Percentiles rank a stretch among this genome's conserved stretches.
Conservation (phyloP, 2,329 filamentous ascomycete species). For the Rasamsonia emersonii region DNA sequence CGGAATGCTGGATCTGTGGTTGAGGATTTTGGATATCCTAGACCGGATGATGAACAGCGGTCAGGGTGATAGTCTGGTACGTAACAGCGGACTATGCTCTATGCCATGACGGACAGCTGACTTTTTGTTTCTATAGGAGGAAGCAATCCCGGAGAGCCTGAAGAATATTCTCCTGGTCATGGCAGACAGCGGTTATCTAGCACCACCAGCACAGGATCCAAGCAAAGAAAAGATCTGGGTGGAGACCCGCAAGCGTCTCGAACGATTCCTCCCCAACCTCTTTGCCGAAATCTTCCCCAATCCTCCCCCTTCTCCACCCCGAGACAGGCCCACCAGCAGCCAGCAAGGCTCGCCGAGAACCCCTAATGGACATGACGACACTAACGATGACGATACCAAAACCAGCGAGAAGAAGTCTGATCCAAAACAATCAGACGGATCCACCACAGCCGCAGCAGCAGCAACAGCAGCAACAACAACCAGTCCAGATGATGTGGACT, state of each 20-base stretch:
- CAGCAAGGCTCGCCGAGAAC: too few species aligned
- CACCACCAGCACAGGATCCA: conserved; percentile 52
- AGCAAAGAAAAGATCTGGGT: conserved; percentile 48
- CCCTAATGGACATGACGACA: too few species aligned
- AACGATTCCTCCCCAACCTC: conserved; percentile 52
- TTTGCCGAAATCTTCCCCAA: conserved; percentile 51
- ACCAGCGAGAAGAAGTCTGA: too few species aligned
- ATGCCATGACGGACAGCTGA: conserved; percentile 1
- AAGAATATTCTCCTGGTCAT: conserved; percentile 97
- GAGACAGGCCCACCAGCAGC: conserved; percentile 6
- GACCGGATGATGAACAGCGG: conserved; percentile 94
- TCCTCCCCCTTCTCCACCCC: conserved; percentile 11
- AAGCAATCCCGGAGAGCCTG: conserved; percentile 87
- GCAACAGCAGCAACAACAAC: not conserved
- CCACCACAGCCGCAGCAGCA: not conserved
- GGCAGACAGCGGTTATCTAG: conserved; percentile 77
- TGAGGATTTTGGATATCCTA: conserved; percentile 87
- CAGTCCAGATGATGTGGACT: conserved; percentile 6
- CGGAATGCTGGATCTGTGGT: conserved; percentile 84
- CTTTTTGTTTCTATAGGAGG: conserved; percentile 52
- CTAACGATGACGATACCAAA: too few species aligned
- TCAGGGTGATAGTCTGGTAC: conserved; percentile 77
- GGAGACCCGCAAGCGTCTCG: conserved; percentile 53
- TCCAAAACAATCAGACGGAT: conserved; percentile 1
- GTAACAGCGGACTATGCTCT: too few species aligned